Percentiles rank a stretch among this genome's conserved stretches.
Conservation (phyloP, 2,329 filamentous ascomycete genomes). For the Aureobasidium leucospermi region DNA sequence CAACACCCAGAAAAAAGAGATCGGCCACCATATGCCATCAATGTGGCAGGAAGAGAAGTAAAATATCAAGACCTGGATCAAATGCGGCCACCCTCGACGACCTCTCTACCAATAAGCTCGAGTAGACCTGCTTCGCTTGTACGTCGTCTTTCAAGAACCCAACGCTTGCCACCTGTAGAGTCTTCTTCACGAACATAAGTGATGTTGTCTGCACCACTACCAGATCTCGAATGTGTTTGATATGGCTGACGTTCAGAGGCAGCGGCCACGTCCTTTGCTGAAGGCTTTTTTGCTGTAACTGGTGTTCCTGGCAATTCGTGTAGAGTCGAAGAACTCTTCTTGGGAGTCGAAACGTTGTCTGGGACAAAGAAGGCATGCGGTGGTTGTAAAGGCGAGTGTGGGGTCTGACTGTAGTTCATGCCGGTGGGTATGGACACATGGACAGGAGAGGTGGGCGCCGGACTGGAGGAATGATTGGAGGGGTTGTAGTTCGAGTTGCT, state of each 20-base stretch:
- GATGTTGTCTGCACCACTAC: constrained; percentile 58
- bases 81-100: constrained; percentile 50
- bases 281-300: constrained; percentile 1
- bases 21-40: not conserved
- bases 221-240: constrained; percentile 24
- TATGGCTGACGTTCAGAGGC: not conserved
- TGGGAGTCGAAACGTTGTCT: constrained; percentile 1
- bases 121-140: constrained; percentile 59
- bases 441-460: constrained; percentile 12
- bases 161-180: constrained; percentile 51
- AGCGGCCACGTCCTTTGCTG: not conserved
- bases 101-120: constrained; percentile 57
- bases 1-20: not conserved
- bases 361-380: not conserved
- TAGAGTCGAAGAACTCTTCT: not conserved
- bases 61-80: constrained; percentile 15
- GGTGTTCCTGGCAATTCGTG: constrained; percentile 15
- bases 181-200: constrained; percentile 59
- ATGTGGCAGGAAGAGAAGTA: not conserved
- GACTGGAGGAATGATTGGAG: constrained; percentile 13
- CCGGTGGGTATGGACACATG: not conserved
- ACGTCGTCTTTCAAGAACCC: constrained; percentile 62
- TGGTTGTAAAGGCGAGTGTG: not conserved
- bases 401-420: not conserved
- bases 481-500: constrained; percentile 15